These are phyloP conservation scores for Trichophyton equinum DNA, from an alignment of 2,329 filamentous ascomycete genomes.

Conservation along the genomic window DNA sequence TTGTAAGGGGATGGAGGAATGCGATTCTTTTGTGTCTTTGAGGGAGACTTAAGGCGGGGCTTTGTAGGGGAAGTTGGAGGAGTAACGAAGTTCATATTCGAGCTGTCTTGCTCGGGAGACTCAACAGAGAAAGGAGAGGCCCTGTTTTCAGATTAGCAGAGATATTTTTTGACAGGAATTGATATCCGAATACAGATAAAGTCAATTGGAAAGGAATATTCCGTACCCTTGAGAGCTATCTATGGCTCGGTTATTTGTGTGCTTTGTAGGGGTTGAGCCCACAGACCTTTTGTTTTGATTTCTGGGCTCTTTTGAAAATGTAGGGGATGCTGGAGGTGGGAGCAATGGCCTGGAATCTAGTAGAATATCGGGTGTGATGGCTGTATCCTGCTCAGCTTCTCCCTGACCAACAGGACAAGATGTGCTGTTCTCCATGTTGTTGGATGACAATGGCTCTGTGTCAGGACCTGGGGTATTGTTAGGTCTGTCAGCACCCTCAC, in stretches of 20 bases:
- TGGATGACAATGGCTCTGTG: not conserved
- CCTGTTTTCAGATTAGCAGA: not conserved
- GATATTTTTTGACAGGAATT: not conserved
- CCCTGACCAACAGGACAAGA: not conserved
- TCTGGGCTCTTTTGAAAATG: not conserved
- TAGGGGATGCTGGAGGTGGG: not conserved
- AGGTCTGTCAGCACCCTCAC: not conserved
- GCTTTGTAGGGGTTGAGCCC: not conserved
- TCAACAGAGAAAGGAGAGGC: not conserved
- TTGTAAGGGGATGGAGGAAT: conserved; percentile 41
- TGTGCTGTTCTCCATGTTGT: not conserved
- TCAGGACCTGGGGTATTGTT: not conserved
- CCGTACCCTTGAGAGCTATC: not conserved
- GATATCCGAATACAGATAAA: not conserved
- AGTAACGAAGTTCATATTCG: conserved; percentile 20
- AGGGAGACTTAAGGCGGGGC: conserved; percentile 35
- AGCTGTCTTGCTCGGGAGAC: not conserved
- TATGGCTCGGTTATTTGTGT: not conserved
- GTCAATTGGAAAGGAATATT: not conserved
- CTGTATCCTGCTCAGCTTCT: not conserved
- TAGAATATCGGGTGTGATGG: not conserved
- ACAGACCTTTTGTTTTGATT: not conserved
- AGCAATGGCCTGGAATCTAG: not conserved
- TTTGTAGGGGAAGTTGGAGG: conserved; percentile 35
- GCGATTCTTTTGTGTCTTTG: conserved; percentile 27